Percentiles rank a stretch among this genome's conserved stretches.
Conservation (phyloP, 345 rosid species). For the Hibiscus tridactylites region DNA sequence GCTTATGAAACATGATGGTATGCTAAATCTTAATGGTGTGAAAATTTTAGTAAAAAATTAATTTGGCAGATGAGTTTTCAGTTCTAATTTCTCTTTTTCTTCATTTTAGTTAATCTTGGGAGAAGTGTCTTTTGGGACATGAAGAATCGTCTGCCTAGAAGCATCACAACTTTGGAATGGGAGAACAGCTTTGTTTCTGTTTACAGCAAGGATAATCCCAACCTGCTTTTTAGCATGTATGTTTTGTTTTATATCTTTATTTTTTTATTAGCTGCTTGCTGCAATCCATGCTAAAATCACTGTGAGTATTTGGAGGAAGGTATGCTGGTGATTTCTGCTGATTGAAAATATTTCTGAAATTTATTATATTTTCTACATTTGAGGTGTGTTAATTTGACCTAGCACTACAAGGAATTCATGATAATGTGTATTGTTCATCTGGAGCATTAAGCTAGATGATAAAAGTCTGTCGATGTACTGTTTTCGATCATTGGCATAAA, state of each 20-base stretch:
- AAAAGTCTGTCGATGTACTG: not conserved
- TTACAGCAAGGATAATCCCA: constrained; percentile 99
- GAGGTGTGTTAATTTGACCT: not conserved
- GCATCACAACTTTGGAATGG: constrained; percentile 99
- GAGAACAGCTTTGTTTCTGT: constrained; percentile 96
- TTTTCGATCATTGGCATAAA: not conserved
- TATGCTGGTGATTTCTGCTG: not conserved
- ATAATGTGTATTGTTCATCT: not conserved
- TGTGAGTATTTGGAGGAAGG: not conserved
- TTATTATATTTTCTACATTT: not conserved
- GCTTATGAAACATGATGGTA: constrained; percentile 99
- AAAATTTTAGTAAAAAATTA: not conserved
- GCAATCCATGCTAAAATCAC: not conserved
- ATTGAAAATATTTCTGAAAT: not conserved
- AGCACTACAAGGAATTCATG: constrained; percentile 15
- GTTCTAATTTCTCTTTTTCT: constrained; percentile 1
- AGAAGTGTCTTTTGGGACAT: constrained; percentile 99
- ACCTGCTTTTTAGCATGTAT: constrained; percentile 98
- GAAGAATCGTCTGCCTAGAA: constrained; percentile 98
- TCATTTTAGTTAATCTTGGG: constrained; percentile 82
- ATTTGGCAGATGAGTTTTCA: not conserved
- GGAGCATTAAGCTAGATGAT: not conserved
- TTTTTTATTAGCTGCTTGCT: not conserved
- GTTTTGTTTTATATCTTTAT: constrained; percentile 7
- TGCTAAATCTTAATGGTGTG: not conserved